phyloP scores from a whole-genome alignment of 192 early-diverging fungal genomes.

The Umbelopsis sp. region DNA sequence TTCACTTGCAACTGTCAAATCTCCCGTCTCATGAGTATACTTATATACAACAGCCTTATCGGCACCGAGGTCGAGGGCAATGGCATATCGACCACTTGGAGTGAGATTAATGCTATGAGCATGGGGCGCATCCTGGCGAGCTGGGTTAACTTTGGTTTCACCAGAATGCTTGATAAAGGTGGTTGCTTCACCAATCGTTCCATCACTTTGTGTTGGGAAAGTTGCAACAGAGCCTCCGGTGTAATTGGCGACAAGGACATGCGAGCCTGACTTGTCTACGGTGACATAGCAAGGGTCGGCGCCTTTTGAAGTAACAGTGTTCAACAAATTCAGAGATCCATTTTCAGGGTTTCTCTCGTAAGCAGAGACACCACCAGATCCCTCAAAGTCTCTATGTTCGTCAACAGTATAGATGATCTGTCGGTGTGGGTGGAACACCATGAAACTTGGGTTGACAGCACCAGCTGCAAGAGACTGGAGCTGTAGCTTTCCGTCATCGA shows the following conservation, averaged over 20 bases:
- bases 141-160: conserved; percentile 14
- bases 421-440: conserved; percentile 18
- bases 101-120: conserved; percentile 34
- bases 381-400: conserved; percentile 18
- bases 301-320: conserved; percentile 24
- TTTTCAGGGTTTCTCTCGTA: conserved; percentile 17
- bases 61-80: conserved; percentile 35
- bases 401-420: conserved; percentile 25
- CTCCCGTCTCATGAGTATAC: conserved; percentile 12
- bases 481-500: conserved; percentile 25
- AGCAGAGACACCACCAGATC: conserved; percentile 27
- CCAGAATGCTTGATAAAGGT: conserved; percentile 3
- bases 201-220: conserved; percentile 16
- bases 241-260: conserved; percentile 38
- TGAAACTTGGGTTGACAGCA: conserved; percentile 23
- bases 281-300: conserved; percentile 31
- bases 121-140: conserved; percentile 36
- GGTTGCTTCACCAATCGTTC: conserved; percentile 1
- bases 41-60: conserved; percentile 26
- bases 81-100: conserved; percentile 20
- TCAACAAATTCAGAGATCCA: conserved; percentile 18
- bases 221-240: conserved; percentile 24
- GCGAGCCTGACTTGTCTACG: conserved; percentile 17
- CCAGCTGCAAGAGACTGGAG: conserved; percentile 10
- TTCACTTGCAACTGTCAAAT: neutral